Evolutionary conservation across 2,329 filamentous ascomycete genomes (phyloP).

Genomic region (Cytospora piceicola): DNA sequence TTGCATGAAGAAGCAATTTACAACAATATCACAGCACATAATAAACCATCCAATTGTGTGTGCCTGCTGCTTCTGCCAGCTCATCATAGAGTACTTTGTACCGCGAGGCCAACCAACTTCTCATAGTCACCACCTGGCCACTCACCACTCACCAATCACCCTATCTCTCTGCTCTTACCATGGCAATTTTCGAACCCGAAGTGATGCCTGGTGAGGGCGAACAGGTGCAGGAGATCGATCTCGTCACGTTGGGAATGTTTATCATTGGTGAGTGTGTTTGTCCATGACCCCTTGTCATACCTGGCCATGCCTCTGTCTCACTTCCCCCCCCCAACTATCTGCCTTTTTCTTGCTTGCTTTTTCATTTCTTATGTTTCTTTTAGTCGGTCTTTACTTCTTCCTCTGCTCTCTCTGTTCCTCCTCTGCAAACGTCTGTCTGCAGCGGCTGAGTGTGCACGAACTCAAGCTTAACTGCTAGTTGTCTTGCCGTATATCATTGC

Average conservation of each 20-base stretch:
- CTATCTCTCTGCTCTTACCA: neutral
- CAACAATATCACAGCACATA: slow-evolving; percentile 38
- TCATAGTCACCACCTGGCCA: neutral
- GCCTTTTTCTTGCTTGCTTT: slow-evolving; percentile 17
- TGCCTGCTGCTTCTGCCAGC: slow-evolving; percentile 9
- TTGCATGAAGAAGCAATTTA: neutral
- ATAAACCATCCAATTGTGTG: neutral
- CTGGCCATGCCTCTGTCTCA: neutral
- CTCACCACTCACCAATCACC: neutral
- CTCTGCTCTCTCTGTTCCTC: neutral
- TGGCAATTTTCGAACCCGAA: neutral
- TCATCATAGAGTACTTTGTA: slow-evolving; percentile 9
- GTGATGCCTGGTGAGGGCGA: slow-evolving; percentile 35
- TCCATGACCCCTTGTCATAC: neutral
- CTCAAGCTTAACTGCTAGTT: neutral
- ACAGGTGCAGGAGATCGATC: slow-evolving; percentile 56
- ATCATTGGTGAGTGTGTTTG: slow-evolving; percentile 60
- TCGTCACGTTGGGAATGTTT: slow-evolving; percentile 74
- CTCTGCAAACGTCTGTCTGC: neutral
- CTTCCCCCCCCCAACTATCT: slow-evolving; percentile 3
- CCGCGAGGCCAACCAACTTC: slow-evolving; percentile 9
- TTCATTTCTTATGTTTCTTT: neutral
- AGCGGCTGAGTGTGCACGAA: neutral
- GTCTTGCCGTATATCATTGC: neutral
- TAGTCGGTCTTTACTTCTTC: neutral